phyloP scores from a whole-genome alignment of 768 basidiomycete genomes.

The Mycena epipterygia region DNA sequence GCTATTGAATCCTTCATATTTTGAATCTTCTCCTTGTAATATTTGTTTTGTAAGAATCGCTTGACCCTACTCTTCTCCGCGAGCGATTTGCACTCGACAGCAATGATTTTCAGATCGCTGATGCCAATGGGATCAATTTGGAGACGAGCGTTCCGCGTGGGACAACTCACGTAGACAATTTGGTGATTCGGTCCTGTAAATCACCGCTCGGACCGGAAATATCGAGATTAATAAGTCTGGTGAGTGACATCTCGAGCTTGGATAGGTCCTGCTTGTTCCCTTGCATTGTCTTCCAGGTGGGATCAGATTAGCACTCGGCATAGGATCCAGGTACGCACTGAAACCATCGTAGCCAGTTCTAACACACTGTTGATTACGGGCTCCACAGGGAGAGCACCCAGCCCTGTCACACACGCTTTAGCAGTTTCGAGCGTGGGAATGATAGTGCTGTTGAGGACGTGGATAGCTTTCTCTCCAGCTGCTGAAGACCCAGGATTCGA shows the following conservation, averaged over 20 bases:
- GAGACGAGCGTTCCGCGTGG: neutral
- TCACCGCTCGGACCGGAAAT: neutral
- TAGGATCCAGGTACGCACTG: neutral
- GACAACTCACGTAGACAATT: neutral
- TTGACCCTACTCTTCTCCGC: neutral
- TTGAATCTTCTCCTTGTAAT: neutral
- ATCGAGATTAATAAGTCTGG: neutral
- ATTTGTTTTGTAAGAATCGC: neutral
- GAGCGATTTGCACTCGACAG: neutral
- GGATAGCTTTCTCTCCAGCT: neutral
- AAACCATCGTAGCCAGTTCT: neutral
- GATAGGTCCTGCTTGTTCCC: neutral
- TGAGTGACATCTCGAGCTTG: neutral
- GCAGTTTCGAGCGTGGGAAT: neutral
- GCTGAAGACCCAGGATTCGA: no score
- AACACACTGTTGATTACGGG: neutral
- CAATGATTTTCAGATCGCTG: neutral
- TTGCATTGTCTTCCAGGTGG: neutral
- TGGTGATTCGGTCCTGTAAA: neutral
- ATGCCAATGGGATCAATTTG: neutral
- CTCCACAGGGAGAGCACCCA: neutral
- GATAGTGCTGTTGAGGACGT: neutral
- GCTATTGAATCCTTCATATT: neutral
- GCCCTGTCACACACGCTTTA: neutral
- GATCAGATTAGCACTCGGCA: neutral